Conservation (phyloP, 768 basidiomycete genomes). For the Tricholoma hemisulphureum region DNA sequence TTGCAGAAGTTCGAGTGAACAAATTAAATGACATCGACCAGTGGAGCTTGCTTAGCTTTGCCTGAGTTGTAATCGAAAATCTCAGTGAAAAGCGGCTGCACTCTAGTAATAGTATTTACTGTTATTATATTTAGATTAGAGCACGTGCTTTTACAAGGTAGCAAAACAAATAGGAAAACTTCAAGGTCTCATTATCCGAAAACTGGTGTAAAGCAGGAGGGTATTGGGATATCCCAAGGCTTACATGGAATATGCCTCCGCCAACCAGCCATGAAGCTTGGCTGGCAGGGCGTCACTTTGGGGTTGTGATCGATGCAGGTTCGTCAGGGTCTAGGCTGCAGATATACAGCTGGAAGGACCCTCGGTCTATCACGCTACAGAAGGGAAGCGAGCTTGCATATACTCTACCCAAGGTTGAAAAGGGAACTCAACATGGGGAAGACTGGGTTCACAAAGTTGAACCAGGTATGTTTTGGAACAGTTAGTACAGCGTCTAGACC, state of each 20-base stretch:
- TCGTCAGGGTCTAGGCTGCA: slow-evolving; percentile 95
- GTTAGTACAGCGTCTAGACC: too few relatives aligned
- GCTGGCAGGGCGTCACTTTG: slow-evolving; percentile 80
- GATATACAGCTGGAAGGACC: slow-evolving; percentile 96
- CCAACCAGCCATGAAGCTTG: slow-evolving; percentile 69
- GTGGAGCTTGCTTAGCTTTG: too few relatives aligned
- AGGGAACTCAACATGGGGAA: slow-evolving; percentile 78
- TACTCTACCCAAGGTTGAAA: slow-evolving; percentile 82
- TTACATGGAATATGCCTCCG: slow-evolving; percentile 58
- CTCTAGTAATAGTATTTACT: too few relatives aligned
- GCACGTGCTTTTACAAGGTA: too few relatives aligned
- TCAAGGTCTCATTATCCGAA: too few relatives aligned
- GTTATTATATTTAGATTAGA: too few relatives aligned
- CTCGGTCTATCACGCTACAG: slow-evolving; percentile 50
- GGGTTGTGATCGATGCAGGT: slow-evolving; percentile 96
- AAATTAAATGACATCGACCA: too few relatives aligned
- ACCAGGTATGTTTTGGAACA: slow-evolving; percentile 64
- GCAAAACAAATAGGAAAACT: too few relatives aligned
- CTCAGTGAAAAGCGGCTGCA: too few relatives aligned
- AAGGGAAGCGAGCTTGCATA: slow-evolving; percentile 52
- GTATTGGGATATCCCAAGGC: not conserved
- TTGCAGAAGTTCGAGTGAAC: too few relatives aligned
- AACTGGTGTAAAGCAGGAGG: too few relatives aligned
- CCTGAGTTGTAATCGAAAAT: too few relatives aligned
- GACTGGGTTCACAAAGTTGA: slow-evolving; percentile 91